Percentiles rank a stretch among this genome's conserved stretches.
phyloP scores from a whole-genome alignment of 352 stramenopile species.

The Pythium catenulatum region DNA sequence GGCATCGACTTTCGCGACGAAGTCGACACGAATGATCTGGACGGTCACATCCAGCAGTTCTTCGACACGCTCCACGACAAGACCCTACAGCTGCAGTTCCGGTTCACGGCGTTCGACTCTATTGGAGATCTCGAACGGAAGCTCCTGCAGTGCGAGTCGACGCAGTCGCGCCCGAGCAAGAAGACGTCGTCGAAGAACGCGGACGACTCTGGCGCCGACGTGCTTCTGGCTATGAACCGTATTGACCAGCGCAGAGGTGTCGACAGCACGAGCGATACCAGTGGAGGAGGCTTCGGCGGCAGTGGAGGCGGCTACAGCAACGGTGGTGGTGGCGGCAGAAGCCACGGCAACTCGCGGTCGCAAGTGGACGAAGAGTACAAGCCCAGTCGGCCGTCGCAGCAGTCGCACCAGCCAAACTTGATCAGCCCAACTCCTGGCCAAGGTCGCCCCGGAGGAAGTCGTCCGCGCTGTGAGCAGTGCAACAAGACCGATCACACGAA shows the following conservation, averaged over 20 bases:
- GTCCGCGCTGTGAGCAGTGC: constrained; percentile 23
- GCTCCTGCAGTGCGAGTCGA: constrained; percentile 27
- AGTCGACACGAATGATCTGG: not conserved
- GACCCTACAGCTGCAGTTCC: constrained; percentile 35
- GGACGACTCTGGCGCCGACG: not conserved
- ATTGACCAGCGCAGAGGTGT: too few relatives aligned
- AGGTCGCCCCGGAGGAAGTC: too few relatives aligned
- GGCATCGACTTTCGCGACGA: constrained; percentile 25
- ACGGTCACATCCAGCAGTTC: constrained; percentile 49
- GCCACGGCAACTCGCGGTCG: not conserved
- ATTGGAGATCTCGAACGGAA: constrained; percentile 45
- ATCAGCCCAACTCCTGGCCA: not conserved
- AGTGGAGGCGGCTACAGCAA: not conserved
- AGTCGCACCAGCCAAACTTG: not conserved
- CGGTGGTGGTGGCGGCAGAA: too few relatives aligned
- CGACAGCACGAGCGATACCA: not conserved
- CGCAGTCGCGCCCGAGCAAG: constrained; percentile 6
- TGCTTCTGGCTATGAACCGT: not conserved
- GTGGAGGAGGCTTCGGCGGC: not conserved
- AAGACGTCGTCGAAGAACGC: constrained; percentile 2
- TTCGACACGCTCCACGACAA: constrained; percentile 53
- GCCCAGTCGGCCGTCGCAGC: not conserved
- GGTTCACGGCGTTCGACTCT: constrained; percentile 3
- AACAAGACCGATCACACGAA: constrained; percentile 1
- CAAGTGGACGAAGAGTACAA: not conserved